These are phyloP conservation scores for Alternaria metachromatica DNA, from an alignment of 2,329 filamentous ascomycete genomes.

Conservation along the genomic window DNA sequence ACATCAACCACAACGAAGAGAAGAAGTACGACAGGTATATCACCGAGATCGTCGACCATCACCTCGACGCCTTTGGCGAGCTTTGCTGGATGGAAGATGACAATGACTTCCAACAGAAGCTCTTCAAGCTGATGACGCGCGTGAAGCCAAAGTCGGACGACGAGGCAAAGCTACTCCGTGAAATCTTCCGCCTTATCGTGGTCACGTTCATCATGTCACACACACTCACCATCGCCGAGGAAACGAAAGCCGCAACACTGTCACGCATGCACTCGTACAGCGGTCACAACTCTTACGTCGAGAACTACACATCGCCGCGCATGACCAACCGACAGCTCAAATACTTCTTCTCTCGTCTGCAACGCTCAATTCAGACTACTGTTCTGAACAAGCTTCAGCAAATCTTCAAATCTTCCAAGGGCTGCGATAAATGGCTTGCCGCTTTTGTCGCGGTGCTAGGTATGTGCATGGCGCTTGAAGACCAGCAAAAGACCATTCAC, in stretches of 20 bases:
- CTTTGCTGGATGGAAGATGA: slow-evolving; percentile 56
- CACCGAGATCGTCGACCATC: slow-evolving; percentile 50
- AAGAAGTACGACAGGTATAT: slow-evolving; percentile 55
- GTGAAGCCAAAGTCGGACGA: slow-evolving; percentile 49
- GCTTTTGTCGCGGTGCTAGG: slow-evolving; percentile 56
- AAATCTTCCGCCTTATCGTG: slow-evolving; percentile 55
- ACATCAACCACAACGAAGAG: slow-evolving; percentile 54
- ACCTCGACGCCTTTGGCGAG: slow-evolving; percentile 51
- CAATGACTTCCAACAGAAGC: slow-evolving; percentile 52
- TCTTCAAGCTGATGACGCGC: slow-evolving; percentile 52
- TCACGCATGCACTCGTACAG: slow-evolving; percentile 47
- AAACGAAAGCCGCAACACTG: slow-evolving; percentile 47
- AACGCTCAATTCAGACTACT: slow-evolving; percentile 50
- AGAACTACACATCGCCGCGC: slow-evolving; percentile 50
- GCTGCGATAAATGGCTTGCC: slow-evolving; percentile 54
- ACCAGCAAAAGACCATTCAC: slow-evolving; percentile 55
- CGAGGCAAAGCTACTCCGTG: slow-evolving; percentile 51
- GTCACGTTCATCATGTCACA: slow-evolving; percentile 59
- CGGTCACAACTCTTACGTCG: slow-evolving; percentile 35
- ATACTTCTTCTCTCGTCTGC: slow-evolving; percentile 56
- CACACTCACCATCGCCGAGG: slow-evolving; percentile 53
- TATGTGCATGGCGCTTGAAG: slow-evolving; percentile 57
- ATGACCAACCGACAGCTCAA: slow-evolving; percentile 59
- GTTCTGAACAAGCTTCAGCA: slow-evolving; percentile 57
- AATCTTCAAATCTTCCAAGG: slow-evolving; percentile 53